phyloP scores from a whole-genome alignment of 768 basidiomycete species.

The Boletus vinaceobasis region DNA sequence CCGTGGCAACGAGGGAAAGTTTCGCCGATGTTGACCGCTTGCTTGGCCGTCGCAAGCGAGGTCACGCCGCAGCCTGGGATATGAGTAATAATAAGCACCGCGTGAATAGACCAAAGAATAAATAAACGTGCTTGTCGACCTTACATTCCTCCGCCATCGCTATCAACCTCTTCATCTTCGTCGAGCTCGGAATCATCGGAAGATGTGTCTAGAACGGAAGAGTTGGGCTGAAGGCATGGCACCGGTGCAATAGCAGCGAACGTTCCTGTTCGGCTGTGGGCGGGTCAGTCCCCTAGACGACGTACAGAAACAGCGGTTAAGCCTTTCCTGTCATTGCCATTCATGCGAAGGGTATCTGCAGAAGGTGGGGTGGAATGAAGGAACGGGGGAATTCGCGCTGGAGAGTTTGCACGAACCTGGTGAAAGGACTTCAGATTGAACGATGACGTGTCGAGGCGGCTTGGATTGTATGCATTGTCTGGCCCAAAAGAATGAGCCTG shows the following conservation, averaged over 20 bases:
- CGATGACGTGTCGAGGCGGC: slow-evolving; percentile 32
- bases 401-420: slow-evolving; percentile 53
- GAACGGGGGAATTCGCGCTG: slow-evolving; percentile 56
- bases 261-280: slow-evolving; percentile 11
- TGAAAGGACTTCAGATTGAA: slow-evolving; percentile 77
- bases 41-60: no score
- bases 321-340: slow-evolving; percentile 23
- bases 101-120: no score
- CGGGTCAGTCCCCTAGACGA: slow-evolving; percentile 15
- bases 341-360: slow-evolving; percentile 30
- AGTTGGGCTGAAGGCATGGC: slow-evolving; percentile 9
- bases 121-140: no score
- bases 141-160: slow-evolving; percentile 32
- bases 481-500: slow-evolving; percentile 34
- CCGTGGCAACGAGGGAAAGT: no score
- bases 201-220: slow-evolving; percentile 22
- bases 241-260: slow-evolving; percentile 4
- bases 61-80: no score
- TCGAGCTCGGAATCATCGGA: slow-evolving; percentile 37
- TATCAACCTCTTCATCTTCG: slow-evolving; percentile 36
- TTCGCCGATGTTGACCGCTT: no score
- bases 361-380: slow-evolving; percentile 45
- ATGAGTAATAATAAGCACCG: no score
- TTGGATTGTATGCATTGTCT: slow-evolving; percentile 37
- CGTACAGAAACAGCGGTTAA: slow-evolving; percentile 31